Percentiles rank a stretch among this genome's conserved stretches.
Evolutionary conservation across 2,329 filamentous ascomycete genomes (phyloP).

Genomic region (Cryphonectria carpinicola): DNA sequence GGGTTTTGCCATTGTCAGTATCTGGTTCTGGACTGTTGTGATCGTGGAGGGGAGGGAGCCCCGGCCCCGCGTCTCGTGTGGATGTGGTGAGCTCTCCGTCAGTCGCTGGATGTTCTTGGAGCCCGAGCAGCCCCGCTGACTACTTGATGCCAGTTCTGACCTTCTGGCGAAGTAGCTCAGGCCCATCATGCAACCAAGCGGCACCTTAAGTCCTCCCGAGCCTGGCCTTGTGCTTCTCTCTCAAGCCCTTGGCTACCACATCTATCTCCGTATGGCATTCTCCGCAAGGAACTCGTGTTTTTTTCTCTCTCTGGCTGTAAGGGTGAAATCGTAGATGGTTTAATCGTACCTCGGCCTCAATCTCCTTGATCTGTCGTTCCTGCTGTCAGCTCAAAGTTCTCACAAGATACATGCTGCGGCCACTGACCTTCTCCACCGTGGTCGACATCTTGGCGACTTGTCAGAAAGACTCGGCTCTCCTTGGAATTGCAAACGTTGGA

Average conservation of each 20-base stretch:
- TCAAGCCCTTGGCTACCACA: not conserved
- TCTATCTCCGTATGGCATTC: not conserved
- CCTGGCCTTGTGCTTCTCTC: not conserved
- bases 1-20: not conserved
- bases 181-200: not conserved
- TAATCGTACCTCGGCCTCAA: constrained; percentile 83
- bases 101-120: not conserved
- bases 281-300: not conserved
- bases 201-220: not conserved
- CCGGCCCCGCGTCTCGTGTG: not conserved
- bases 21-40: not conserved
- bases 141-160: not conserved
- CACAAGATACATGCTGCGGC: constrained; percentile 19
- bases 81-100: not conserved
- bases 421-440: constrained; percentile 88
- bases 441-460: constrained; percentile 76
- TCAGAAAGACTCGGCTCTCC: constrained; percentile 12
- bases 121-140: not conserved
- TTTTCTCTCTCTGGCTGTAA: not conserved
- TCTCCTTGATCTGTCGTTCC: constrained; percentile 79
- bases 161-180: not conserved
- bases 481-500: not conserved
- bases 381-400: constrained; percentile 37
- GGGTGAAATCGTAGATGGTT: constrained; percentile 15
- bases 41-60: not conserved